Conservation (phyloP, 192 early-diverging fungal species). For the Coemansia sp. region DNA sequence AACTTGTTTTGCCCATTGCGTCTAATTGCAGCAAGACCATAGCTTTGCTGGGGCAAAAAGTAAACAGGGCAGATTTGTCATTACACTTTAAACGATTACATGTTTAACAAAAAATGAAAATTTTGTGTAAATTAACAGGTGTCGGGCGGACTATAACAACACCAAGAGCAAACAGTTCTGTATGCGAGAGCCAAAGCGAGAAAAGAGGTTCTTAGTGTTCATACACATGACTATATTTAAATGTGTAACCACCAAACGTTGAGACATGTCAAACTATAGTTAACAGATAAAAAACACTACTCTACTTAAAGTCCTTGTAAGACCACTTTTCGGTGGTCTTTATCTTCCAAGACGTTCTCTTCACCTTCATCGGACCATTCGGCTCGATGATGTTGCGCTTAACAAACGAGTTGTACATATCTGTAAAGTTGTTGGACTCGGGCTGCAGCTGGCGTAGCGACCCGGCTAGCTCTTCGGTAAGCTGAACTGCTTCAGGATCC, state of each 20-base stretch:
- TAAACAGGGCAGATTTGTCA: too few species aligned
- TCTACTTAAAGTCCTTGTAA: conserved; percentile 46
- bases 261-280: neutral
- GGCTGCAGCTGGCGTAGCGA: conserved; percentile 48
- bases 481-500: conserved; percentile 41
- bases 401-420: conserved; percentile 41
- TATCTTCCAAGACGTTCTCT: conserved; percentile 10
- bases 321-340: conserved; percentile 52
- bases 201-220: conserved; percentile 65
- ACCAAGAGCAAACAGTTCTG: too few species aligned
- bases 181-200: too few species aligned
- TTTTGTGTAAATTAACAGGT: too few species aligned
- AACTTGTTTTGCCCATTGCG: too few species aligned
- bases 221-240: conserved; percentile 23
- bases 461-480: conserved; percentile 39
- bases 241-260: neutral
- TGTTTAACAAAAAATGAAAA: too few species aligned
- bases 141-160: too few species aligned
- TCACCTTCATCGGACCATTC: conserved; percentile 7
- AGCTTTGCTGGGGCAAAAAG: too few species aligned
- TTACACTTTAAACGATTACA: too few species aligned
- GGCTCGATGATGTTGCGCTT: conserved; percentile 51
- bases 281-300: neutral
- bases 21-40: too few species aligned
- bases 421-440: conserved; percentile 36